Percentiles rank a stretch among this genome's conserved stretches.
Evolutionary conservation across 2,329 filamentous ascomycete species (phyloP).

Genomic region (Botrytis sinoallii): DNA sequence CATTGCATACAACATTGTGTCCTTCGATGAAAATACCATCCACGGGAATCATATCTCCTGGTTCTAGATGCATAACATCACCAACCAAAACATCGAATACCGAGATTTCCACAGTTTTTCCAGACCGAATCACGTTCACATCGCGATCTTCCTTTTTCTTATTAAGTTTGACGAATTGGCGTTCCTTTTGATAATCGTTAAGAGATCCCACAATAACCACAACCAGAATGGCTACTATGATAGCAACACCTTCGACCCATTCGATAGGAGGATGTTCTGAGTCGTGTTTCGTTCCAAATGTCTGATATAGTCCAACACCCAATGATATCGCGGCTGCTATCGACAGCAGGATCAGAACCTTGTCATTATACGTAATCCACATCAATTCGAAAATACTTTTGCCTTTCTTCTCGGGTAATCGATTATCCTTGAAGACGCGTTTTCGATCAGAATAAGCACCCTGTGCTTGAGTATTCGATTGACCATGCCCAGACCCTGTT

Average conservation of each 20-base stretch:
- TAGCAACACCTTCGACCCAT: conserved; percentile 80
- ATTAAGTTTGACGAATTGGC: conserved; percentile 77
- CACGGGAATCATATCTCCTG: conserved; percentile 69
- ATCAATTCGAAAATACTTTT: conserved; percentile 68
- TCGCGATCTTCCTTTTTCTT: conserved; percentile 73
- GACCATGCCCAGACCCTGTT: background rate
- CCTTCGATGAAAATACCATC: conserved; percentile 69
- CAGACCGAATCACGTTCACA: conserved; percentile 75
- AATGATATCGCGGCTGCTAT: conserved; percentile 71
- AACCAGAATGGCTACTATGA: conserved; percentile 71
- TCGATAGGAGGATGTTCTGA: conserved; percentile 55
- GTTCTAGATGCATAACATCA: conserved; percentile 69
- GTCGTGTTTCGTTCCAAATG: conserved; percentile 53
- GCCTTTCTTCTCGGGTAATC: conserved; percentile 63
- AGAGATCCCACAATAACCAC: conserved; percentile 74
- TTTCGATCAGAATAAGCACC: conserved; percentile 58
- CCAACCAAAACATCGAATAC: conserved; percentile 71
- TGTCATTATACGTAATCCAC: conserved; percentile 82
- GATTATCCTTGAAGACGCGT: conserved; percentile 67
- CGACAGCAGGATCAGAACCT: conserved; percentile 69
- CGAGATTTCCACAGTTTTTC: conserved; percentile 64
- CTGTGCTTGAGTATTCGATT: conserved; percentile 15
- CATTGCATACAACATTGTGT: conserved; percentile 65
- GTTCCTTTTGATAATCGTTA: conserved; percentile 80
- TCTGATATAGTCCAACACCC: conserved; percentile 71